phyloP scores from a whole-genome alignment of 129 eudicot genomes.

The Smallanthus sonchifolius region DNA sequence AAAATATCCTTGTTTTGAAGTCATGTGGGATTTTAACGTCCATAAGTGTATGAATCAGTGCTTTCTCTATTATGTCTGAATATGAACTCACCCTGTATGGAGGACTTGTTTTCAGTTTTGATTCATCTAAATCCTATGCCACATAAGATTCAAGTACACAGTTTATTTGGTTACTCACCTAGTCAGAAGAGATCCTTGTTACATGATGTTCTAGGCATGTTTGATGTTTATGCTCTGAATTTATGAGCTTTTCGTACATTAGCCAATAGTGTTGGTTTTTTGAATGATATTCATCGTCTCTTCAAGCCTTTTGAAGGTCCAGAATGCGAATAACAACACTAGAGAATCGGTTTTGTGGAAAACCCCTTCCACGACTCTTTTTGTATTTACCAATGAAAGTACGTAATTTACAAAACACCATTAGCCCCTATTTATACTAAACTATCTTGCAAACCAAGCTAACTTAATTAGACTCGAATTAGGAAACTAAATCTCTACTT shows the following conservation, averaged over 20 bases:
- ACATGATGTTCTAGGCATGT: neutral
- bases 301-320: neutral
- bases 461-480: too few species aligned
- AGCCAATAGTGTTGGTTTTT: neutral
- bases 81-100: neutral
- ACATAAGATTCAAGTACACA: neutral
- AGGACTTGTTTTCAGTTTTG: neutral
- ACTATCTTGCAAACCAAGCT: too few species aligned
- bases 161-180: neutral
- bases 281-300: neutral
- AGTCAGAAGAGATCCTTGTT: neutral
- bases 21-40: neutral
- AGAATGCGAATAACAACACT: too few species aligned
- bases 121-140: neutral
- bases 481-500: too few species aligned
- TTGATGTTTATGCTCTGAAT: too few species aligned
- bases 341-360: too few species aligned
- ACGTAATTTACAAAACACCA: too few species aligned
- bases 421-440: neutral
- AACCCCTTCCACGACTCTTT: too few species aligned
- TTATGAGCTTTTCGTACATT: too few species aligned
- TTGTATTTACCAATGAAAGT: too few species aligned
- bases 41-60: neutral
- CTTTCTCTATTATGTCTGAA: neutral
- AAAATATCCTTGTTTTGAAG: neutral